Evolutionary conservation across 495 filamentous ascomycete genomes (phyloP).

Genomic region (Penicillium daleae): DNA sequence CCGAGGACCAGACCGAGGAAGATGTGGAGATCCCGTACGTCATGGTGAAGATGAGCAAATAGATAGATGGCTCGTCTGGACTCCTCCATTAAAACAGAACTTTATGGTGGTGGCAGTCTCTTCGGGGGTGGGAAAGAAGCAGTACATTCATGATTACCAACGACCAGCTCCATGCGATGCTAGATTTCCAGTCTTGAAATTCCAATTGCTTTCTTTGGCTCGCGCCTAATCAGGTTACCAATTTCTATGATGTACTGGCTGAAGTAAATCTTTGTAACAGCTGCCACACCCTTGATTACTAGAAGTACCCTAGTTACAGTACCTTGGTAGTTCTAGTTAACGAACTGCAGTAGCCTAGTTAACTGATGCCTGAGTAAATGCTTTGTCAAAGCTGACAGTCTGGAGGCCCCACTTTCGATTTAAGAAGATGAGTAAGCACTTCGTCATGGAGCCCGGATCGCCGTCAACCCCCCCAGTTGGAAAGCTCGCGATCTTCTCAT

Average conservation of each 20-base stretch:
- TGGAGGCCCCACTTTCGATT: conserved; percentile 13
- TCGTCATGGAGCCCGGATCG: conserved; percentile 7
- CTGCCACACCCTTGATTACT: neutral
- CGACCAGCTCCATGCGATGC: conserved; percentile 7
- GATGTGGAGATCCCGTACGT: conserved; percentile 98
- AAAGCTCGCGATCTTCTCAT: neutral
- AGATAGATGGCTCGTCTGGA: conserved; percentile 12
- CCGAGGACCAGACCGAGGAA: conserved; percentile 86
- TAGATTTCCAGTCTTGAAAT: conserved; percentile 23
- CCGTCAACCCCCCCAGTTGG: conserved; percentile 30
- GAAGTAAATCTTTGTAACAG: neutral
- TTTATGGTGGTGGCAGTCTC: conserved; percentile 1
- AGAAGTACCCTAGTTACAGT: too few relatives aligned
- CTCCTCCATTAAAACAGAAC: neutral
- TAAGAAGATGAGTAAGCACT: conserved; percentile 30
- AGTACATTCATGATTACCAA: conserved; percentile 22
- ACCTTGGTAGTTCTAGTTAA: too few relatives aligned
- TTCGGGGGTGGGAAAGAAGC: neutral
- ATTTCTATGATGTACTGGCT: neutral
- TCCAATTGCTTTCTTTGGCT: conserved; percentile 11
- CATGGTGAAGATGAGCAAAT: conserved; percentile 73
- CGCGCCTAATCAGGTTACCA: neutral
- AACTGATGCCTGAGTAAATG: conserved; percentile 11
- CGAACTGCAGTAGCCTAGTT: too few relatives aligned
- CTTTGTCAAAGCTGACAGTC: conserved; percentile 43